phyloP scores from a whole-genome alignment of 371 early-diverging fungal species.

The Actinomortierella ambigua region DNA sequence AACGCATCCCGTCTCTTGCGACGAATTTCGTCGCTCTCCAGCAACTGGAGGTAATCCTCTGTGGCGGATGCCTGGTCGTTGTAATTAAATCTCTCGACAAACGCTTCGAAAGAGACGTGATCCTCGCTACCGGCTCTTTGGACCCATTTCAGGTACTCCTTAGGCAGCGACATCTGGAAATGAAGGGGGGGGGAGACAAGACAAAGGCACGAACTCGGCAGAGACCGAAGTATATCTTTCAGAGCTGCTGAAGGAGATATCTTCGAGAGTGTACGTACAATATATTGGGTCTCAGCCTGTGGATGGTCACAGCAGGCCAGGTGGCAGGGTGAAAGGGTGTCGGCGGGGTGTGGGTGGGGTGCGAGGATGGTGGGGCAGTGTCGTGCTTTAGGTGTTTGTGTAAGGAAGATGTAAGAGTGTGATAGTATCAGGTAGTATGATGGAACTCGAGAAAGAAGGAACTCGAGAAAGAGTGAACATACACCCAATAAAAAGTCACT shows the following conservation, averaged over 20 bases:
- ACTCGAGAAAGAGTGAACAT: no score
- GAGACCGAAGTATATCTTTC: slow-evolving; percentile 19
- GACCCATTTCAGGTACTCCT: no score
- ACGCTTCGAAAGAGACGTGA: slow-evolving; percentile 15
- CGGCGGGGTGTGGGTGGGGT: no score
- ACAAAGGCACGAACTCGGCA: slow-evolving; percentile 23
- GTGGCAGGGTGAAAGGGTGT: no score
- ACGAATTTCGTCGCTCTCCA: slow-evolving; percentile 11
- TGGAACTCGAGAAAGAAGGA: no score
- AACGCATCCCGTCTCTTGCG: slow-evolving; percentile 16
- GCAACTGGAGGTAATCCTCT: slow-evolving; percentile 18
- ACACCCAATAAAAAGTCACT: no score
- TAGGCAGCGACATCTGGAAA: slow-evolving; percentile 18
- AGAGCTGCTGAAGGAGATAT: slow-evolving; percentile 14
- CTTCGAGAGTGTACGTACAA: slow-evolving; percentile 10
- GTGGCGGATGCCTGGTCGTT: slow-evolving; percentile 14
- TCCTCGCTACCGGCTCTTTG: slow-evolving; percentile 11
- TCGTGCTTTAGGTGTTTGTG: no score
- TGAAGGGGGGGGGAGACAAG: slow-evolving; percentile 9
- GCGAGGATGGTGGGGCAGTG: no score
- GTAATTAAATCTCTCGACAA: slow-evolving; percentile 12
- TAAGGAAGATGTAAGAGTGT: no score
- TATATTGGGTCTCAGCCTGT: no score
- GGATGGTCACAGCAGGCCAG: no score
- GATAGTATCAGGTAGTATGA: no score